A percentile compares a stretch with the other conserved stretches of the same genome.
phyloP scores from a whole-genome alignment of 768 basidiomycete genomes.

The Ephemerocybe angulata region DNA sequence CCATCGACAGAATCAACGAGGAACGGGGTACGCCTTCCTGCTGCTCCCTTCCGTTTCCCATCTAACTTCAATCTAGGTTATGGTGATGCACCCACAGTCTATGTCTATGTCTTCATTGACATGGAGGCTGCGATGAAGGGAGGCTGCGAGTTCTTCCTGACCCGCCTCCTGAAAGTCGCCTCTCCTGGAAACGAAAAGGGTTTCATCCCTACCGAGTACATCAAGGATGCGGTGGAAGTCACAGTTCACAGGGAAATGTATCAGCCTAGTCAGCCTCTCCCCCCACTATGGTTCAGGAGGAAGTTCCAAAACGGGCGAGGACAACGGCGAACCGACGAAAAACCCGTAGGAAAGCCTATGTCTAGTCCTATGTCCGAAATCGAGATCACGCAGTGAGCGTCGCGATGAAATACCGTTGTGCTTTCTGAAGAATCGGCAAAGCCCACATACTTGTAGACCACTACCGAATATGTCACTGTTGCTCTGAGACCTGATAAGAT shows the following conservation, averaged over 20 bases:
- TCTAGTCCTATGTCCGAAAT: too few species aligned
- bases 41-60: background rate
- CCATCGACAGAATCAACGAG: background rate
- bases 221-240: conserved; percentile 11
- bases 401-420: too few species aligned
- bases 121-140: conserved; percentile 12
- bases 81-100: background rate
- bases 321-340: too few species aligned
- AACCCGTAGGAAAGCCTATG: too few species aligned
- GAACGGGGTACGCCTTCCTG: background rate
- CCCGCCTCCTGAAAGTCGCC: conserved; percentile 9
- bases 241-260: background rate
- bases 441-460: too few species aligned
- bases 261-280: too few species aligned
- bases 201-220: conserved; percentile 8
- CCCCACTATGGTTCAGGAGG: too few species aligned
- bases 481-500: too few species aligned
- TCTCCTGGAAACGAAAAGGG: conserved; percentile 9
- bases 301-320: too few species aligned
- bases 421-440: too few species aligned
- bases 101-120: conserved; percentile 14
- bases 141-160: conserved; percentile 16
- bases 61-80: background rate
- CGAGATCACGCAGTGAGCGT: too few species aligned
- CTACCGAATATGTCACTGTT: too few species aligned